Base-by-base conservation (phyloP, 192 early-diverging fungal species). In the Rhizophagus prolifer region DNA sequence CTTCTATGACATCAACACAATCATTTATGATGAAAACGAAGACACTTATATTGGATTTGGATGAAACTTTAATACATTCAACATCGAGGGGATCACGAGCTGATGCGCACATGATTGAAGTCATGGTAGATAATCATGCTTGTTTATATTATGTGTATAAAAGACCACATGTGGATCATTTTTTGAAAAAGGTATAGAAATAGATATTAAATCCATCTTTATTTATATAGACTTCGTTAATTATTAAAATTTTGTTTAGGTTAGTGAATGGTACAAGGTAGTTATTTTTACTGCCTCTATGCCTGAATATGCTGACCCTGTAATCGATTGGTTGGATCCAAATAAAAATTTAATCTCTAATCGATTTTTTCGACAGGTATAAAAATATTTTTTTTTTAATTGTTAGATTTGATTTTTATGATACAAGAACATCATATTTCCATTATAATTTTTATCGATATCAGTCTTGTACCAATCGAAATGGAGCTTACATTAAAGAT, bases 271-370 rank as follows among this genome's bases (percentile, higher is more conserved):
- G 95, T 96, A 93, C 85, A 92, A 93, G 65, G 87, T 96, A 25
- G 92, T 95, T 12, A 93, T 96, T 38, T 96, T 95, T 82, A 96
- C 95, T 3, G 95, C 95, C 12, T 93, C 91, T 13, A 93, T 96
- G 91, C 82, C 92, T 26, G 94, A 96, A 84, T 96, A 96, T 78
- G 95, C 95, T n/a, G 94, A 95, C 79, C 95, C 95, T 23, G 95
- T 96, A 26, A 95, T 96, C 74, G 95, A 96, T 79, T 94, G 90
- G 88, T 78, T 96, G 46, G 94, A 96, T 80, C 88, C 90, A 72
- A 82, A 83, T 64, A 82, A 88, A 25, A 91, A 81, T 13, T 72
- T 95, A 23, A 89, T 95, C 72, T 87, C 88, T 9, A 81, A 87
- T 63, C 88, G 95, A 28, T 94, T 90, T 81, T 96, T 96, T 84